Base-by-base conservation (phyloP, 345 rosid genomes). In the Pistacia integerrima region DNA sequence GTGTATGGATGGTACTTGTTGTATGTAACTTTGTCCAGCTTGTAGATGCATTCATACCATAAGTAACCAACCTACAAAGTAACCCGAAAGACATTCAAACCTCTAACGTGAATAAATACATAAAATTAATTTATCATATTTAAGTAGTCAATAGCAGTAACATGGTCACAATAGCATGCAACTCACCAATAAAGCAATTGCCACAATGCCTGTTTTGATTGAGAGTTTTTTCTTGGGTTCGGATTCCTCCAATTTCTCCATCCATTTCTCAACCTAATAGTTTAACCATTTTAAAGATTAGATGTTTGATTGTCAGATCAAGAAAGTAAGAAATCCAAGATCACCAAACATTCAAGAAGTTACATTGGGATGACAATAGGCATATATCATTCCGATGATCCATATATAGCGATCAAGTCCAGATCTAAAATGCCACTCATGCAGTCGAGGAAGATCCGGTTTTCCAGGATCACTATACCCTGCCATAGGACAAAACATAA, bases 381-480 rank as follows among this genome's bases (percentile, higher is more conserved):
- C 98, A 88, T 93, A 92, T 51, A 93, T 89, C 97, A 96, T 93
- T 76, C 99, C 97, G 18, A 93, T 74, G 73, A 92, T 93, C 97
- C 99, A 93, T 82, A 96, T 92, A 78, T 93, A 96, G 84, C 97
- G 98, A 76, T 96, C 97, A 70, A 96, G 97, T 82, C 97, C 98
- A 36, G 99, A 93, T 92, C 99, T 91, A 85, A 96, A 96, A 76
- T 93, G 97, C 97, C 99, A 96, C 75, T 92, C 99, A 74, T 96
- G 94, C 72, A 92, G 67, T 64, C 89, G 86, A 74, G 93, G 83
- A 38, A 96, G 97, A 84, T 91, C 91, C 0, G 95, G 98, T 80
- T 96, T 96, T 28, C 90, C 97, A 64, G 97, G 99, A 84, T 96
- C 98, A 70, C 84, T 83, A 84, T 96, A 93, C 44, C 94, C 98